Base-by-base conservation (phyloP, 106 monocot genomes). In the Platanthera zijinensis region DNA sequence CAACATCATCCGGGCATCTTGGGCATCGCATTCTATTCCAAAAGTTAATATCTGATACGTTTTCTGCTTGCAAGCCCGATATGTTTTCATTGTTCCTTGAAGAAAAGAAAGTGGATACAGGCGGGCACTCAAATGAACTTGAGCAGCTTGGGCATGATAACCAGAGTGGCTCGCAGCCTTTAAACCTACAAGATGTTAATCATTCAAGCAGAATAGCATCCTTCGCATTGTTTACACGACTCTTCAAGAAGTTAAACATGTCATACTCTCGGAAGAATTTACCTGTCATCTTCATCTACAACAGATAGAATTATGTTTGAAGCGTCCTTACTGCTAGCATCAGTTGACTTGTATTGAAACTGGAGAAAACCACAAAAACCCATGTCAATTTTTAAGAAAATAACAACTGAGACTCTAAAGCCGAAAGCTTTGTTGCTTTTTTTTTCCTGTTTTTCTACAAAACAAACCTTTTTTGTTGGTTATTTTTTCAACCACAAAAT, bases 111-210 rank as follows among this genome's bases (percentile, higher is more conserved):
- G 77, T 91, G 57, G 84, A 89, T 50, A 89, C 72, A 75, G 97
- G 86, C 25, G 97, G 91, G 78, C 93, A 97, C 7, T 93, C 91
- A 79, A 97, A 97, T 50, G 84, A 86, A 80, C 90, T 63, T 13
- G 91, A 93, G 71, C 97, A 97, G 80, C 94, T 88, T 14, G 93
- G 93, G 51, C 97, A 97, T 73, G 91, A 81, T 75, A 97, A 77
- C 62, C 78, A 69, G 46, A 97, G 79, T 21, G 91, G 89, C 77
- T 91, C 86, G 56, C 93, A 97, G 52, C 89, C 97, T 73, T 52
- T 62, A 80, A 86, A 97, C 78, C 97, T 97, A 74, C 57, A 74
- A 50, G 8, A 51, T 30, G 53, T 80, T 53, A 51, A 19, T 68
- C 6, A 70, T 73, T 28, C 3, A 32, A 47, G 48, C 0, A 61